phyloP scores from a whole-genome alignment of 2,329 filamentous ascomycete species.

The Aureobasidium lini region DNA sequence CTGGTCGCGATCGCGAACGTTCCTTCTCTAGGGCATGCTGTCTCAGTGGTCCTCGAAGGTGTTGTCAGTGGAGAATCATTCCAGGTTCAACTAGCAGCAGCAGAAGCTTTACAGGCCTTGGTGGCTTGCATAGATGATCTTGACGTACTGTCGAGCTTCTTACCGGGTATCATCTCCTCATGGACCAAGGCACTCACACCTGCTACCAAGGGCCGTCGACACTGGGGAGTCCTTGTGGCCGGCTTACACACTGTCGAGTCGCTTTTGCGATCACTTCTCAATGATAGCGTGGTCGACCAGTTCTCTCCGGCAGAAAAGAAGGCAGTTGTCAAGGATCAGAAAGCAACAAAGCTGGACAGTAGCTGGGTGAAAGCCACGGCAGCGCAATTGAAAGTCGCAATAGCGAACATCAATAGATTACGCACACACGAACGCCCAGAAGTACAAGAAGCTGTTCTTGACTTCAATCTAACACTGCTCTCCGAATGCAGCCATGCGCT shows the following conservation, averaged over 20 bases:
- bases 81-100: slow-evolving; percentile 63
- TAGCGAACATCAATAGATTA: slow-evolving; percentile 69
- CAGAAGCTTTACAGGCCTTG: slow-evolving; percentile 56
- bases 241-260: slow-evolving; percentile 21
- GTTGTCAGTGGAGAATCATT: slow-evolving; percentile 57
- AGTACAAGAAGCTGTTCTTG: slow-evolving; percentile 60
- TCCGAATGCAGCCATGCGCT: slow-evolving; percentile 73
- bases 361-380: slow-evolving; percentile 74
- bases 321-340: not conserved
- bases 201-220: slow-evolving; percentile 53
- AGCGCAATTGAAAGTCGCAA: slow-evolving; percentile 72
- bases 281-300: slow-evolving; percentile 1
- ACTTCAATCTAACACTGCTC: slow-evolving; percentile 65
- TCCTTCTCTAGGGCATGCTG: slow-evolving; percentile 71
- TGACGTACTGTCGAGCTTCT: slow-evolving; percentile 72
- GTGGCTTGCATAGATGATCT: slow-evolving; percentile 60
- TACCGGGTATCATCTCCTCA: slow-evolving; percentile 80
- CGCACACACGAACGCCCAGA: slow-evolving; percentile 62
- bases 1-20: slow-evolving; percentile 52
- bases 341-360: slow-evolving; percentile 4
- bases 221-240: slow-evolving; percentile 53
- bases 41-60: slow-evolving; percentile 72
- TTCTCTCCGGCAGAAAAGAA: slow-evolving; percentile 29
- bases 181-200: slow-evolving; percentile 68
- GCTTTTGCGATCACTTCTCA: slow-evolving; percentile 17